Evolutionary conservation across 73 alveolate species (phyloP).

Genomic region (Paramecium pentaurelia): DNA sequence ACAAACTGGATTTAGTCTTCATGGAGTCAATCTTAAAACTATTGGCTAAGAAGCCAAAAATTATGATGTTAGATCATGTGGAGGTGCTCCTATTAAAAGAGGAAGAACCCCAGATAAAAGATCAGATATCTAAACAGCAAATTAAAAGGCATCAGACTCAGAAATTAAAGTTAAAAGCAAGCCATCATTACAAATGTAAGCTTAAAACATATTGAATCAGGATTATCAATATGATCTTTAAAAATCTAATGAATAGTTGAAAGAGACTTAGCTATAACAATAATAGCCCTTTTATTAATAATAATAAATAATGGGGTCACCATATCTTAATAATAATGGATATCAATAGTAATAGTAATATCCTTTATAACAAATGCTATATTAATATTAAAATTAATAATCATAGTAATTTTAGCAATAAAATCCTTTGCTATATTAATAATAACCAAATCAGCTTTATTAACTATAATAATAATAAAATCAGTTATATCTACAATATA

Average conservation of each 20-base stretch:
- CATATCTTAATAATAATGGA: too few species aligned
- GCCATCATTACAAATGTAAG: constrained; percentile 21
- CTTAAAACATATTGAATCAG: neutral
- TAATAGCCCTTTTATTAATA: too few species aligned
- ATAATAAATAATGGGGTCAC: too few species aligned
- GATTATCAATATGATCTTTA: neutral
- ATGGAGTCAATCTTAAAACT: neutral
- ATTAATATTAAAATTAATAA: neutral
- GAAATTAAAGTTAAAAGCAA: constrained; percentile 21
- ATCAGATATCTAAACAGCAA: neutral
- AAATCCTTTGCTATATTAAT: neutral
- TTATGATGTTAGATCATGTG: constrained; percentile 3
- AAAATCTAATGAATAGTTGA: neutral
- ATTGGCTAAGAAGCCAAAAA: neutral
- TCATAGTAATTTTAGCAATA: neutral
- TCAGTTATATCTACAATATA: neutral
- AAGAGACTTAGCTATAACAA: neutral
- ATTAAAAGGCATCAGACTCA: neutral
- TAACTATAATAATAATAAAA: neutral
- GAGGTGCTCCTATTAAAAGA: neutral
- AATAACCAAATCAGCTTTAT: neutral
- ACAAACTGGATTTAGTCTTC: neutral
- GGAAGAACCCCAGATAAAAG: constrained; percentile 32
- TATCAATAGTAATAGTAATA: neutral
- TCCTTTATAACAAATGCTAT: neutral